These are phyloP conservation scores for Aureobasidium lini DNA, from an alignment of 2,329 filamentous ascomycete species.

Conservation along the genomic window DNA sequence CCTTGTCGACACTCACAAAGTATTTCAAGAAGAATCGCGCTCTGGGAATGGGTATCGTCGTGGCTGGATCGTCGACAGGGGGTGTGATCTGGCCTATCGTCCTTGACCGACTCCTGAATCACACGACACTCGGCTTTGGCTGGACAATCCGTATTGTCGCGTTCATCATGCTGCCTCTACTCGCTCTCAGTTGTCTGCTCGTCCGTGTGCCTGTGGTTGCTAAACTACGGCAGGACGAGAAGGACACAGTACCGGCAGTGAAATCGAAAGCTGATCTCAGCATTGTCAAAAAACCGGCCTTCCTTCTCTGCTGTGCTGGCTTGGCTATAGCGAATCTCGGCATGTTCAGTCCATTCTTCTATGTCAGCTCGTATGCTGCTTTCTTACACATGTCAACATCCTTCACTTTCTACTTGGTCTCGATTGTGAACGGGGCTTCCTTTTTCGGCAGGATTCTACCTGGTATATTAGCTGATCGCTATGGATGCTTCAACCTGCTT, in stretches of 20 bases:
- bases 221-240: not conserved
- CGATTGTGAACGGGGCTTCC: constrained; percentile 57
- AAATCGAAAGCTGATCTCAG: constrained; percentile 18
- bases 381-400: constrained; percentile 27
- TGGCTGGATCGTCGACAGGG: constrained; percentile 44
- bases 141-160: constrained; percentile 47
- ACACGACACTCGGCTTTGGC: constrained; percentile 41
- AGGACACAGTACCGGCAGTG: not conserved
- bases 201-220: not conserved
- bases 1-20: constrained; percentile 39
- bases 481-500: constrained; percentile 36
- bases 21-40: constrained; percentile 41
- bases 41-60: constrained; percentile 39
- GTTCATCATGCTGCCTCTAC: constrained; percentile 42
- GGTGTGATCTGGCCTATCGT: constrained; percentile 45
- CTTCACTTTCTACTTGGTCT: constrained; percentile 55
- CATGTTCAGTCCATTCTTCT: constrained; percentile 34
- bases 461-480: constrained; percentile 39
- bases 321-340: constrained; percentile 21
- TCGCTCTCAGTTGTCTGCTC: constrained; percentile 27
- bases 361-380: constrained; percentile 31
- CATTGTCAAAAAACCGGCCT: constrained; percentile 19
- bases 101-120: constrained; percentile 42
- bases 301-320: constrained; percentile 20
- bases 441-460: constrained; percentile 46